Percentiles rank a stretch among this genome's conserved stretches.
These are phyloP conservation scores for Aspergillus nanangensis DNA, from an alignment of 495 filamentous ascomycete species.

Conservation along the genomic window DNA sequence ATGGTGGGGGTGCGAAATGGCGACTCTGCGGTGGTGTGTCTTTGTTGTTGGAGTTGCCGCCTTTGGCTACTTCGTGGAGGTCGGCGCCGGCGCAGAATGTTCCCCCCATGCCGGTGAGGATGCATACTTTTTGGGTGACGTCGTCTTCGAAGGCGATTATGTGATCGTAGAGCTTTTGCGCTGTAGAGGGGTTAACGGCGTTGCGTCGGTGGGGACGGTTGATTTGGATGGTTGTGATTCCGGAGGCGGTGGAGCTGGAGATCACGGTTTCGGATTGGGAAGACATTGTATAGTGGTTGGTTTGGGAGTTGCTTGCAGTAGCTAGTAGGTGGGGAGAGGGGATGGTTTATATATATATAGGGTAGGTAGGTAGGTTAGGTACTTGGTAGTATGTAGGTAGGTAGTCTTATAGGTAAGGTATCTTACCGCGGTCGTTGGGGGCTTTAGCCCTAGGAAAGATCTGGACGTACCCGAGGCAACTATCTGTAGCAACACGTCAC, in stretches of 20 bases:
- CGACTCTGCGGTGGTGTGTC: neutral
- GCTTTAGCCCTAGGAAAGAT: no score
- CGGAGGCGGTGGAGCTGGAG: conserved; percentile 24
- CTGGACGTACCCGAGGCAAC: neutral
- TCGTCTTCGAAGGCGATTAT: conserved; percentile 41
- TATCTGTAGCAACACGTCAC: no score
- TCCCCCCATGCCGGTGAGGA: conserved; percentile 29
- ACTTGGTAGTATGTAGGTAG: no score
- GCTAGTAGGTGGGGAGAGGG: neutral
- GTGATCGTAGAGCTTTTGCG: conserved; percentile 31
- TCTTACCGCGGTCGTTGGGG: no score
- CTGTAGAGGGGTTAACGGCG: conserved; percentile 34
- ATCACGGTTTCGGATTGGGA: neutral
- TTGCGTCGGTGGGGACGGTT: conserved; percentile 37
- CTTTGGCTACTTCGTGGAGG: conserved; percentile 31
- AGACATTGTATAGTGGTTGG: neutral
- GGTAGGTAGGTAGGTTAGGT: no score
- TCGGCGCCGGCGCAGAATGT: conserved; percentile 46
- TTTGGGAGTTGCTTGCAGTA: neutral
- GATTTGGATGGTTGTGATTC: conserved; percentile 41
- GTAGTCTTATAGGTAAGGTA: no score
- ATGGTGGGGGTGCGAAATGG: conserved; percentile 13
- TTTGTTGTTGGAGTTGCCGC: neutral
- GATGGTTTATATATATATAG: neutral
- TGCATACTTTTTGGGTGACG: conserved; percentile 38